A percentile compares a stretch with the other conserved stretches of the same genome.
phyloP scores from a whole-genome alignment of 164 flowering plant species.

The Houttuynia cordata region DNA sequence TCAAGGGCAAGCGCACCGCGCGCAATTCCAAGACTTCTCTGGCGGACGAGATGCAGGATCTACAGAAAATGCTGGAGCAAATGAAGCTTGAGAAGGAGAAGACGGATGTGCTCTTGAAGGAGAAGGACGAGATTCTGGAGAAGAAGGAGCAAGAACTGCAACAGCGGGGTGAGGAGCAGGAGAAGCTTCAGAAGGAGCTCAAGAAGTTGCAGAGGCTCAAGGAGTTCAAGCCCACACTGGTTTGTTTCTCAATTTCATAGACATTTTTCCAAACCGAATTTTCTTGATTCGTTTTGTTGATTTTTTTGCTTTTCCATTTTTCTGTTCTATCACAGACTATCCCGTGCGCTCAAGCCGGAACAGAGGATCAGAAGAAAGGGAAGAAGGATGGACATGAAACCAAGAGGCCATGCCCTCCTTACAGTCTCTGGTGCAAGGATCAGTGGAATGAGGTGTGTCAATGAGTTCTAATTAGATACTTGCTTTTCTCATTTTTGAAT shows the following conservation, averaged over 20 bases:
- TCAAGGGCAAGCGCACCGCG: constrained; percentile 10
- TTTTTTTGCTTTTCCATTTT: background rate
- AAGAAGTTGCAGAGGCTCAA: constrained; percentile 86
- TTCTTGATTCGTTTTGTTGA: background rate
- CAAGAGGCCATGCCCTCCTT: constrained; percentile 74
- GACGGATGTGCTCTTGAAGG: constrained; percentile 64
- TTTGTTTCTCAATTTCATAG: constrained; percentile 10
- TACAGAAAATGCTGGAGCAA: constrained; percentile 60
- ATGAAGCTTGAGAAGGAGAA: constrained; percentile 70
- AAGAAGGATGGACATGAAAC: constrained; percentile 36
- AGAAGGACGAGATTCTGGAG: constrained; percentile 45
- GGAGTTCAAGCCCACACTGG: constrained; percentile 88
- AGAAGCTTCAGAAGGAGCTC: constrained; percentile 65
- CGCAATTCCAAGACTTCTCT: constrained; percentile 20
- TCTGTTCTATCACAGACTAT: constrained; percentile 25
- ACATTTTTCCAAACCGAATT: background rate
- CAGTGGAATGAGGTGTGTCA: constrained; percentile 72
- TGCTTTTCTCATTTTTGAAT: background rate
- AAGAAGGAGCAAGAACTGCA: constrained; percentile 59
- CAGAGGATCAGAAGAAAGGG: constrained; percentile 50
- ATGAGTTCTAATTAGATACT: background rate
- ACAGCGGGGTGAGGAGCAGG: constrained; percentile 39
- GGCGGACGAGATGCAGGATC: constrained; percentile 55
- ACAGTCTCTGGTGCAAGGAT: constrained; percentile 75
- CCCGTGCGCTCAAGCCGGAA: constrained; percentile 33